Conservation (phyloP, 2,329 filamentous ascomycete genomes). For the Fusarium poae region DNA sequence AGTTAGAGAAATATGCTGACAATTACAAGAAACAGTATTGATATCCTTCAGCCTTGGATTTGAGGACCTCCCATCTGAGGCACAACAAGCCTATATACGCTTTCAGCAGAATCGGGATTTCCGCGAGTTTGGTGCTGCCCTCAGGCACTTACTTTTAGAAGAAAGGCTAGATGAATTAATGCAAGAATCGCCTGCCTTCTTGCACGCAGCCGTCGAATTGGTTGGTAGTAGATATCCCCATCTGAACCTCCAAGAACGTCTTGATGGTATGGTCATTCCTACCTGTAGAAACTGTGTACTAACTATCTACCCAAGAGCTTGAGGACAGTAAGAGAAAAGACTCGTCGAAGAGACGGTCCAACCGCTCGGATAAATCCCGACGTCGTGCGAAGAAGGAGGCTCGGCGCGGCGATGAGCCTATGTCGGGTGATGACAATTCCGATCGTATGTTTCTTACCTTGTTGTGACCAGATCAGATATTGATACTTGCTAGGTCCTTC, state of each 20-base stretch:
- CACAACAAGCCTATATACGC: constrained; percentile 19
- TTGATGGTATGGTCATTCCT: constrained; percentile 24
- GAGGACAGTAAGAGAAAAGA: background rate
- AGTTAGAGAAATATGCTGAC: constrained; percentile 8
- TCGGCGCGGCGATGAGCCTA: background rate
- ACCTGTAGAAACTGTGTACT: background rate
- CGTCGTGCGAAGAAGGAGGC: constrained; percentile 13
- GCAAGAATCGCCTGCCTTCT: constrained; percentile 20
- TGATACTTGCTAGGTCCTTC: constrained; percentile 9
- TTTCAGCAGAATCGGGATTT: constrained; percentile 24
- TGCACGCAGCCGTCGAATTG: constrained; percentile 28
- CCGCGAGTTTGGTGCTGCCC: constrained; percentile 12
- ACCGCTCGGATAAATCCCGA: background rate
- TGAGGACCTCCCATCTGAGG: constrained; percentile 30
- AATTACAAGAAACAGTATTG: constrained; percentile 23
- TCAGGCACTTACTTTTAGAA: constrained; percentile 32
- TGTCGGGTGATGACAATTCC: background rate
- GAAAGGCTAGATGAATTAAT: constrained; percentile 44
- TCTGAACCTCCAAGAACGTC: constrained; percentile 22
- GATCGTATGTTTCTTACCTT: constrained; percentile 1
- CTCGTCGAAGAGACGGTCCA: background rate
- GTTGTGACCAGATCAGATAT: background rate
- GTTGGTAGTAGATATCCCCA: constrained; percentile 41
- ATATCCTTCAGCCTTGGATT: constrained; percentile 24
- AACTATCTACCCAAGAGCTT: constrained; percentile 4